Evolutionary conservation across 306 rosid species (phyloP), one percentile per base, ranked within the genome.

Genomic region (Rosa chinensis): DNA sequence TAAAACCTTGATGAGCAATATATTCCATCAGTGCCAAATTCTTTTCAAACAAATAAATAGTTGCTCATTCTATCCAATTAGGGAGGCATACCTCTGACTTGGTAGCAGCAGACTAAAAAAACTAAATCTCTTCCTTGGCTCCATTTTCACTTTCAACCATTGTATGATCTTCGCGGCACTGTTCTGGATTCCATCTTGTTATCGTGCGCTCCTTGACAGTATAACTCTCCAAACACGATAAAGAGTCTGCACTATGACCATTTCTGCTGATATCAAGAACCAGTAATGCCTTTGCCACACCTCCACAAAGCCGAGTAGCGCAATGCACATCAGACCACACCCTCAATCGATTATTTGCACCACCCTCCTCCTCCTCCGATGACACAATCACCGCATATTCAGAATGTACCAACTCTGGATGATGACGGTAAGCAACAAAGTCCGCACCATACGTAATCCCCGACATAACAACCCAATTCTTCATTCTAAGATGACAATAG

Each of bases 131-230:
- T 17, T 17, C 23, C 25, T 66, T 18, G 5, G 45, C 70, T 16
- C 45, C 45, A 66, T 16, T 35, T 35, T 37, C 70, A 66, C 23
- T 37, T 66, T 14, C 70, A 66, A 13, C 45, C 3, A 17, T 17
- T 66, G 70, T 12, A 14, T 66, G 70, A 66, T 66, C 70, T 39
- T 37, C 45, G 0, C 21, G 45, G 70, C 45, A 35, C 45, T 66
- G 70, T 66, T 66, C 70, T 35, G 45, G 70, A 66, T 7, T 66
- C 70, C 70, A 66, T 66, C 70, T 66, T 66, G 70, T 66, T 6
- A 66, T 37, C 3, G 25, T 66, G 70, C 47, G 70, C 70, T 66
- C 70, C 18, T 39, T 16, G 23, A 66, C 5, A 13, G 70, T 66
- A 66, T 0, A 66, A 39, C 45, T 66, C 45, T 17, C 70, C 45